Evolutionary conservation across 2,329 filamentous ascomycete genomes (phyloP), one percentile per base, ranked within the genome.

Genomic region (Chaetomium strumarium): DNA sequence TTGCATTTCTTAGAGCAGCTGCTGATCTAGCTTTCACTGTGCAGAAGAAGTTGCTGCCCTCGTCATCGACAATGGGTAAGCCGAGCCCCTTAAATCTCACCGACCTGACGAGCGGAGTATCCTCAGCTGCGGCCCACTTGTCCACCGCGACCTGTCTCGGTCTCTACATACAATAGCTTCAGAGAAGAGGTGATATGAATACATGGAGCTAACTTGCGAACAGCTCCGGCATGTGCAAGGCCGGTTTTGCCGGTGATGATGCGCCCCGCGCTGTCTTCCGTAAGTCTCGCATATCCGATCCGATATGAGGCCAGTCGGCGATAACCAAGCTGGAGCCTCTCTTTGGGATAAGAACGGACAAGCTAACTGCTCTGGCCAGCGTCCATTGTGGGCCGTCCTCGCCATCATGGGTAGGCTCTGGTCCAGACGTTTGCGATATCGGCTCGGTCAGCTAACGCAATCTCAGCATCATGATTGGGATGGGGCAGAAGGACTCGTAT

Each of bases 51-150:
- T 99, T 79, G 93, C 93, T 77, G 93, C 93, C 78, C 91, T 99
- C 89, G 93, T 99, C 79, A 97, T 99, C 81, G 93, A 99, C 91
- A 99, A 99, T 97, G 93, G 93, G 93, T 99, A 92, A 89, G 91
- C 80, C 65, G 55, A 38, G 14, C 55, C 61, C 56, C 58, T 54
- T 46, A 33, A 33, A 51, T 57, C 61, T 72, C 69, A 71, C 70
- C 70, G 68, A 68, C 70, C 58, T 42, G 46, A 46, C 48, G 50
- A 54, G 53, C 55, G 53, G 54, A 58, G 49, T 55, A 52, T 41
- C 54, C 39, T 49, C 59, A 44, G 48, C 41, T 48, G 19, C 49
- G 37, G 37, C 55, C 52, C 45, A 55, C 55, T 51, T 44, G 40
- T 30, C 41, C 43, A 44, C 24, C 40, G 30, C 46, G 16, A 16